phyloP scores from a whole-genome alignment of 768 basidiomycete genomes.

The Astraeus odoratus region DNA sequence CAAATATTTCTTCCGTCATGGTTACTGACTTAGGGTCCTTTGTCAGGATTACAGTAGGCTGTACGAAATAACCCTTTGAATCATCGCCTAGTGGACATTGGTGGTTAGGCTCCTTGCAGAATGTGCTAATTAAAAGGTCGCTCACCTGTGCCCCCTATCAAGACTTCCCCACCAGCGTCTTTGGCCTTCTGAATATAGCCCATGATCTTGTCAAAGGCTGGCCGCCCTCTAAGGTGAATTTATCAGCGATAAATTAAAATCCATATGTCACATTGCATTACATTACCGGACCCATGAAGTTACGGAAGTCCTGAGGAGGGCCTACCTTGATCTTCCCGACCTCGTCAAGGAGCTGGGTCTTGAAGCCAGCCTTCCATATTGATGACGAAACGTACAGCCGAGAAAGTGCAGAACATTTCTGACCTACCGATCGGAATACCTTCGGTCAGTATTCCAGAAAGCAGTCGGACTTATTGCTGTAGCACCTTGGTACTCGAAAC shows the following conservation, averaged over 20 bases:
- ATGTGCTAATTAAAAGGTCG: constrained; percentile 1
- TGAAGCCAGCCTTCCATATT: constrained; percentile 83
- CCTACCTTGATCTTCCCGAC: constrained; percentile 85
- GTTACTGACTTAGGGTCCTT: constrained; percentile 86
- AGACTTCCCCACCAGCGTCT: constrained; percentile 80
- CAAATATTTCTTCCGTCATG: constrained; percentile 95
- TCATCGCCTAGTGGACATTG: constrained; percentile 53
- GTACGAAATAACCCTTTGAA: constrained; percentile 88
- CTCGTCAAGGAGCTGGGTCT: constrained; percentile 67
- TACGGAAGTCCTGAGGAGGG: constrained; percentile 59
- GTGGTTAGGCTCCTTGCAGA: neutral
- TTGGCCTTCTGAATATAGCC: constrained; percentile 83
- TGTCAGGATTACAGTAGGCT: constrained; percentile 91
- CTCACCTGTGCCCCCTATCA: constrained; percentile 77
- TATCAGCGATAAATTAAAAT: neutral
- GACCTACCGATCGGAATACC: constrained; percentile 40
- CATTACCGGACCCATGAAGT: constrained; percentile 98
- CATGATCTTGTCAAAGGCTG: constrained; percentile 85
- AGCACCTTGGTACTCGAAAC: constrained; percentile 92
- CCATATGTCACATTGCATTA: constrained; percentile 24
- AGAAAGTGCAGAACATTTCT: constrained; percentile 95
- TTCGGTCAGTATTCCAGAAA: neutral
- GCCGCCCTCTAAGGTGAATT: constrained; percentile 50
- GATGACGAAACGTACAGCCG: constrained; percentile 85
- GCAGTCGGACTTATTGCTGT: neutral